These are phyloP conservation scores for Colletotrichum sublineola DNA, from an alignment of 2,329 filamentous ascomycete genomes.

Conservation along the genomic window DNA sequence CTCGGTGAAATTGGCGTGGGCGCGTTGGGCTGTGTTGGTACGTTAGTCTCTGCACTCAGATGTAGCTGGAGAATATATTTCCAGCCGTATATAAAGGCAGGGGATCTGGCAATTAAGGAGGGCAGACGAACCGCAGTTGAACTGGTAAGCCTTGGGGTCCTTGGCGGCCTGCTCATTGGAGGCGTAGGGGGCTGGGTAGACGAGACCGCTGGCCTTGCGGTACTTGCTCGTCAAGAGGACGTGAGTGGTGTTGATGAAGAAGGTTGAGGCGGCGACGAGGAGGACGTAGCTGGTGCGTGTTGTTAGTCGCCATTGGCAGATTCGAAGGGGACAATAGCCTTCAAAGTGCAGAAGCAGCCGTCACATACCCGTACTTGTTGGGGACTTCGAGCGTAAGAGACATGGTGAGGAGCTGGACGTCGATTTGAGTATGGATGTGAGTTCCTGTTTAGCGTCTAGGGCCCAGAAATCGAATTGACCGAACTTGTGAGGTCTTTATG, in stretches of 20 bases:
- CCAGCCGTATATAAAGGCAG: constrained; percentile 6
- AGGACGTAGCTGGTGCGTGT: constrained; percentile 70
- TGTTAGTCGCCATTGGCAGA: constrained; percentile 2
- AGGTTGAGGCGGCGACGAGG: constrained; percentile 66
- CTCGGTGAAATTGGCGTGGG: constrained; percentile 75
- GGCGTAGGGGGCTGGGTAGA: constrained; percentile 71
- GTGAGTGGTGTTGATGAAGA: constrained; percentile 71
- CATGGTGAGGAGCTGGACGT: constrained; percentile 50
- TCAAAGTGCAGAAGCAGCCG: background rate
- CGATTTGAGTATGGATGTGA: background rate
- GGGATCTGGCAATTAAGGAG: background rate
- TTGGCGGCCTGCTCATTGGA: constrained; percentile 66
- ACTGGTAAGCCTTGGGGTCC: constrained; percentile 66
- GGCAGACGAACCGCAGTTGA: constrained; percentile 70
- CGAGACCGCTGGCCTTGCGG: constrained; percentile 66
- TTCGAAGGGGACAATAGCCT: background rate
- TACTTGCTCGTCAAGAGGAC: constrained; percentile 58
- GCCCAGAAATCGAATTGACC: background rate
- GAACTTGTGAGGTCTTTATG: background rate
- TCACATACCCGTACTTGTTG: constrained; percentile 64
- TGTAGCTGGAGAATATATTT: background rate
- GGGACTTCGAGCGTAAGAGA: constrained; percentile 60
- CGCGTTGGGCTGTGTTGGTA: constrained; percentile 64
- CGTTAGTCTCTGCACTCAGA: constrained; percentile 5
- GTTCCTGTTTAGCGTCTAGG: background rate